Evolutionary conservation across 345 rosid genomes (phyloP), one percentile per base, ranked within the genome.

Genomic region (Rhodamnia rubescens): DNA sequence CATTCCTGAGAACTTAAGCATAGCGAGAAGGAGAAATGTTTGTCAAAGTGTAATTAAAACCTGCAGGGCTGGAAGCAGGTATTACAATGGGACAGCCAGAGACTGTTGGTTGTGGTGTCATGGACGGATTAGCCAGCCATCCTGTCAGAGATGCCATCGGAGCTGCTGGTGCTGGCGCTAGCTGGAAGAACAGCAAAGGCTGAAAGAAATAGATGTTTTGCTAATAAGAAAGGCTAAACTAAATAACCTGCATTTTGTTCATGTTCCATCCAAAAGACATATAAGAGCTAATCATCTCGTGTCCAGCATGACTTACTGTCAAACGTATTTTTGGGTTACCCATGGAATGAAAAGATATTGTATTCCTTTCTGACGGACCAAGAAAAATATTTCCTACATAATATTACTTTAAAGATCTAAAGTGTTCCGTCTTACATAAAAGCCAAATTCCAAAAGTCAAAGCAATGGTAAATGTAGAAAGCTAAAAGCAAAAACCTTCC

Each of bases 101-200:
- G 85, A 91, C 96, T 52, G 93, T 89, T 9, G 93, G 95, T 82
- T 94, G 95, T 83, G 94, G 93, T 74, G 91, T 92, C 80, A 93
- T 84, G 74, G 94, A 86, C 53, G 96, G 90, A 90, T 90, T 94
- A 53, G 96, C 96, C 98, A 93, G 91, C 97, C 96, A 93, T 75
- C 98, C 98, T 55, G 98, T 90, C 83, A 92, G 92, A 86, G 95
- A 86, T 64, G 94, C 85, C 64, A 95, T 88, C 83, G 94, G 94
- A 78, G 93, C 90, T 83, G 95, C 91, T 58, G 95, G 78, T 32
- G 47, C 44, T 69, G 47, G 93, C 29, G 90, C 84, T 5, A 96
- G 89, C 92, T 93, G 98, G 89, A 94, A 95, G 83, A 95, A 36
- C 36, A 3, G 24, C 24, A 69, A 36, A 82, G 8, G 75, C 42